Base-by-base conservation (phyloP, 2,329 filamentous ascomycete genomes). In the Paecilomyces formosus region DNA sequence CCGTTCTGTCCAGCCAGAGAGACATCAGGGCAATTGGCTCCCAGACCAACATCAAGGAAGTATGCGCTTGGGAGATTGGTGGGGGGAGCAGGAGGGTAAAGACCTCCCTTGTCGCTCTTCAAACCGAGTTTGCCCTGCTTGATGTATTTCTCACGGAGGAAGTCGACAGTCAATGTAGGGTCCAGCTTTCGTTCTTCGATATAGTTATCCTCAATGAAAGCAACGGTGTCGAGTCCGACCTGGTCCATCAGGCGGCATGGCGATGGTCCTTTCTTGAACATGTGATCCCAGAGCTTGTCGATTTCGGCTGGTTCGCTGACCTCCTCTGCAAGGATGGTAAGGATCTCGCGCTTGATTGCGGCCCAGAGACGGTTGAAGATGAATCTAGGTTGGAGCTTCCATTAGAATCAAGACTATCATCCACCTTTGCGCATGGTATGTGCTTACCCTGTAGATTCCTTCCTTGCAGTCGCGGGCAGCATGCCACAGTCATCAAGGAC, bases 381-480 rank as follows among this genome's bases (percentile, higher is more conserved):
- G 64, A n/a, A 52, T 57, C 58, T 72, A 75, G 0, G 74, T 2
- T 65, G 67, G 0, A 71, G 68, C 1, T 63, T 60, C 31, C 31
- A 35, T 11, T 35, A 13, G 8, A 35, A 35, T n/a, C n/a, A n/a
- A n/a, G n/a, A n/a, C n/a, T n/a, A n/a, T n/a, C n/a, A n/a, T n/a
- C n/a, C n/a, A n/a, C n/a, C n/a, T n/a, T n/a, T n/a, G n/a, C n/a
- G n/a, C n/a, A n/a, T n/a, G n/a, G n/a, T n/a, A n/a, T n/a, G n/a
- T n/a, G n/a, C n/a, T n/a, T 8, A 35, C 31, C 31, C 31, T 11
- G 31, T 35, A 11, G 31, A 35, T 35, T 35, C 31, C 31, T 35
- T 35, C 9, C 31, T 8, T 35, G 31, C 31, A 8, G 15, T 13
- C 3, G 31, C 31, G 9, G 31, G 31, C 15, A 35, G 15, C 9